Evolutionary conservation across 106 monocot genomes (phyloP).

Genomic region (Dendrobium officinale): DNA sequence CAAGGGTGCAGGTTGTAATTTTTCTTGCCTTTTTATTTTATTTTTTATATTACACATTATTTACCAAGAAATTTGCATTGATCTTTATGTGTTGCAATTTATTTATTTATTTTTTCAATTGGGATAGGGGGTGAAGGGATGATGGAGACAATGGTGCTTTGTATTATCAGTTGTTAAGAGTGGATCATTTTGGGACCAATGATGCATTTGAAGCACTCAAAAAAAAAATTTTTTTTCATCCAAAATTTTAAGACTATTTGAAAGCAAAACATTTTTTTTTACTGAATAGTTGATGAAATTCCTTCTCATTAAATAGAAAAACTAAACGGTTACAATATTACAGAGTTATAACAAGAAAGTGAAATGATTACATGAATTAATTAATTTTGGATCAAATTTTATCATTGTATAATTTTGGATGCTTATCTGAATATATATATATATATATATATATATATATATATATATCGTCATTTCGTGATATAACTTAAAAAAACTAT

Average conservation of each 20-base stretch:
- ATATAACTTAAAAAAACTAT: no score
- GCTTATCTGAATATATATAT: no score
- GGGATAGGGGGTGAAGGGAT: neutral
- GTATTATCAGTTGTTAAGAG: neutral
- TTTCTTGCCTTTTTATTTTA: neutral
- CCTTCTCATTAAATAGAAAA: no score
- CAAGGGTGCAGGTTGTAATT: constrained; percentile 72
- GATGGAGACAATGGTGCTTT: neutral
- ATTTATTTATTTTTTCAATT: neutral
- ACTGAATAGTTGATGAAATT: no score
- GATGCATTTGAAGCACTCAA: neutral
- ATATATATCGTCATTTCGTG: no score
- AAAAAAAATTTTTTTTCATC: neutral
- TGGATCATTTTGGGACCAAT: neutral
- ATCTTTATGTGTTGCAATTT: neutral
- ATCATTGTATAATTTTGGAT: no score
- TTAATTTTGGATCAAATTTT: no score
- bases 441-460: no score
- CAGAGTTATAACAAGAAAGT: no score
- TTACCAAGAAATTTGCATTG: neutral
- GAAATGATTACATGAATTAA: no score
- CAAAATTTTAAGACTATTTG: neutral
- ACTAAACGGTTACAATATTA: no score
- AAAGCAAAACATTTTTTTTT: no score
- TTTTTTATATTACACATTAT: neutral